Conservation (phyloP, 2,329 filamentous ascomycete genomes). For the Alternaria infectoria region DNA sequence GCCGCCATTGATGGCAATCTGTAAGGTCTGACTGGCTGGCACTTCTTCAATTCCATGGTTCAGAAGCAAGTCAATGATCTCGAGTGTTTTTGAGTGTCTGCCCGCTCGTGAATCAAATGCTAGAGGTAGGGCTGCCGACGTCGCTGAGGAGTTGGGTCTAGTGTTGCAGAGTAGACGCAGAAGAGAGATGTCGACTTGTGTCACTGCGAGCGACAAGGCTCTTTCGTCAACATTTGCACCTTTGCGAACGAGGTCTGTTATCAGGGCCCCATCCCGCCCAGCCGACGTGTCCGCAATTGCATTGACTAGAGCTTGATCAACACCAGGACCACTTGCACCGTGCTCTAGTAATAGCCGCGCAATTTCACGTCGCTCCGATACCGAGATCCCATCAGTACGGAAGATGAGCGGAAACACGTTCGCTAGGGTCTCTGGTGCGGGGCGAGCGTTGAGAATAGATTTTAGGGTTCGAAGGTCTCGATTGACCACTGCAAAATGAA, state of each 20-base stretch:
- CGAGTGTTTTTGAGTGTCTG: constrained; percentile 28
- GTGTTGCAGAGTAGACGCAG: constrained; percentile 35
- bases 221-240: constrained; percentile 37
- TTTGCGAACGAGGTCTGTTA: constrained; percentile 33
- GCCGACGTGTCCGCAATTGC: constrained; percentile 33
- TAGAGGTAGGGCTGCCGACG: constrained; percentile 37
- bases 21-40: constrained; percentile 27
- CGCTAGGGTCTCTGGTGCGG: constrained; percentile 28
- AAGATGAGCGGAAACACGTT: constrained; percentile 28
- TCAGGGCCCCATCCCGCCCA: constrained; percentile 31
- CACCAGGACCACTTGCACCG: constrained; percentile 36
- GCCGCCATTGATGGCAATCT: constrained; percentile 39
- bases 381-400: constrained; percentile 21
- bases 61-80: constrained; percentile 39
- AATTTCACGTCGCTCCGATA: constrained; percentile 30
- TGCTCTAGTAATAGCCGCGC: constrained; percentile 30
- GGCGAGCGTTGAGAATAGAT: constrained; percentile 28
- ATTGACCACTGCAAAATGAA: constrained; percentile 30
- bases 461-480: constrained; percentile 31
- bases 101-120: constrained; percentile 32
- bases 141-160: constrained; percentile 24
- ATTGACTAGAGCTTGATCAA: constrained; percentile 39
- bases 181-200: constrained; percentile 35
- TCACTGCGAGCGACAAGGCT: constrained; percentile 31
- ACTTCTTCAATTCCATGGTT: constrained; percentile 31